Evolutionary conservation across 352 stramenopile genomes (phyloP), one percentile per base, ranked within the genome.

Genomic region (Pythium biforme): DNA sequence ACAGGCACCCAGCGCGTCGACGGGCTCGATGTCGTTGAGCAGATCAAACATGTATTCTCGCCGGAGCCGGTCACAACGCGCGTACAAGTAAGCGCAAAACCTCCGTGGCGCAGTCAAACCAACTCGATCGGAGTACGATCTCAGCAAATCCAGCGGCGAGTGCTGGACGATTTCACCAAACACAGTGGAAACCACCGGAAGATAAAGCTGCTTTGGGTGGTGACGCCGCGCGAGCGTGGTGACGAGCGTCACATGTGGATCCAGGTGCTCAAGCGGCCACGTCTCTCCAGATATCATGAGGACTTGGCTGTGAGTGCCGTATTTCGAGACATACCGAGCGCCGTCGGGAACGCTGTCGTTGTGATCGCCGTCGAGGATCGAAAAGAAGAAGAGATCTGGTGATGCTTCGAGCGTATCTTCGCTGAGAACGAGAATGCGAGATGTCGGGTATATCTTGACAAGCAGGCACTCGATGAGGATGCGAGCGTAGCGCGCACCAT

Each of bases 51-150:
- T 81, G 51, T 81, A 83, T 52, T 86, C 70, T 49, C 70, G 76
- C 3, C 74, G 64, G 0, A 69, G 72, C 14, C 64, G 68, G 43
- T 86, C 72, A 43, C 77, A 89, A 5, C 49, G 48, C 5, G 73
- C 74, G 43, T 84, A 84, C 61, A 85, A 50, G 54, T 87, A 88
- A 3, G 74, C 70, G 57, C 79, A 87, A 27, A 86, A 83, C 27
- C n/a, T 53, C 23, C 45, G 20, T 31, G 22, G 1, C 3, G 10
- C 26, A 15, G 7, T 20, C 37, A 14, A 20, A 8, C 37, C 37
- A 12, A 17, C 19, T 46, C 5, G 19, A 15, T 25, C 23, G 3
- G 46, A 14, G n/a, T 40, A 22, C 10, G 55, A 27, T 1, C 41
- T 2, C 1, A 56, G 56, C 1, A 87, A 40, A 0, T 60, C 46